Conservation (phyloP, 805 yeast species). For the Candida tallmaniae region DNA sequence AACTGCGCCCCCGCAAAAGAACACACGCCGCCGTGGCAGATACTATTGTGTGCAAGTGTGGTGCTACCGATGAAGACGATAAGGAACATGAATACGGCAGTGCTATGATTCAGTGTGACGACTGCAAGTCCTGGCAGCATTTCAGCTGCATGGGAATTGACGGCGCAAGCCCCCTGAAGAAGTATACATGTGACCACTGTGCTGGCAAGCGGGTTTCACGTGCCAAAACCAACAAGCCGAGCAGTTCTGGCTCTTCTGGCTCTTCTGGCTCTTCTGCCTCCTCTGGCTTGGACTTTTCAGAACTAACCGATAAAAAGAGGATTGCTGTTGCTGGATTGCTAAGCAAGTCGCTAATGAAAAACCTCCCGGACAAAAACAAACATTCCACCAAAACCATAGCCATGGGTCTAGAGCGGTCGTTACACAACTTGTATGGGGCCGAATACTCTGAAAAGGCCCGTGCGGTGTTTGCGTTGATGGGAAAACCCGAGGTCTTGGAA, state of each 20-base stretch:
- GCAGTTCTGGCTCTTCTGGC: not conserved
- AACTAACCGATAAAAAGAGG: conserved; percentile 33
- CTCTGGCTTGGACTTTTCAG: not conserved
- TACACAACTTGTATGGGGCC: conserved; percentile 33
- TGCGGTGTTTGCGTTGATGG: conserved; percentile 43
- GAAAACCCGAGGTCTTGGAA: conserved; percentile 52
- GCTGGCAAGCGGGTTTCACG: conserved; percentile 4
- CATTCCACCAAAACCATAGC: conserved; percentile 44
- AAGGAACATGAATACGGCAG: conserved; percentile 51
- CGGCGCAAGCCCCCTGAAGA: conserved; percentile 34
- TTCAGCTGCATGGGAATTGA: conserved; percentile 54
- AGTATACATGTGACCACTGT: conserved; percentile 55
- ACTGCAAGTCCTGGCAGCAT: conserved; percentile 72
- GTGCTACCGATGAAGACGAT: conserved; percentile 53
- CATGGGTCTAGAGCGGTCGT: conserved; percentile 45
- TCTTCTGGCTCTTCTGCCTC: not conserved
- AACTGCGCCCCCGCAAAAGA: not conserved
- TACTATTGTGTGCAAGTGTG: conserved; percentile 32
- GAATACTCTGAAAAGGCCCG: conserved; percentile 67
- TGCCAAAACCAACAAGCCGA: conserved; percentile 4
- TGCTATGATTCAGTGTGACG: conserved; percentile 62
- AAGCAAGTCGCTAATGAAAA: conserved; percentile 36
- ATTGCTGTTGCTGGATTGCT: conserved; percentile 51
- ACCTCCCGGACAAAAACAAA: conserved; percentile 35
- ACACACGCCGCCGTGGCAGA: not conserved